Evolutionary conservation across 2,329 filamentous ascomycete genomes (phyloP), one percentile per base, ranked within the genome.

Genomic region (Neobulgaria alba): DNA sequence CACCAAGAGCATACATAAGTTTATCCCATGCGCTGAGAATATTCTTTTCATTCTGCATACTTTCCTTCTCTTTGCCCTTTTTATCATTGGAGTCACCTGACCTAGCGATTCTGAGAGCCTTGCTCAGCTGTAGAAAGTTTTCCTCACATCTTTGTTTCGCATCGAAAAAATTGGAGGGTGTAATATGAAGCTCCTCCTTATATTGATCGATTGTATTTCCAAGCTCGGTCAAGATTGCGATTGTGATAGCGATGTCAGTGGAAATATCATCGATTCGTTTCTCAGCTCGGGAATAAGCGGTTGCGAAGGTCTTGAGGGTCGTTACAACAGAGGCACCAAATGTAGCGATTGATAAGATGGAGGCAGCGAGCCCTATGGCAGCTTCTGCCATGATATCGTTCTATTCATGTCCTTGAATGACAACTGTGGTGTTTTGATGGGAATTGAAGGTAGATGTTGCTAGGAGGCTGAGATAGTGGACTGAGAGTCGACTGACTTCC

Each of bases 21-120:
- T 32, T 26, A 18, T 21, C 35, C 20, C 16, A 34, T 46, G 41
- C 50, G 53, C 32, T 53, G 47, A 19, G 46, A 44, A 21, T 10
- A 10, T 14, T 32, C 21, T 30, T 17, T 12, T 38, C 30, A 10
- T 17, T 15, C 14, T 38, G 29, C n/a, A n/a, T n/a, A n/a, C n/a
- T n/a, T 16, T 14, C 21, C 2, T 19, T 16, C 12, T n/a, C 18
- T 21, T 17, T 20, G 12, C 31, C 23, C 12, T 26, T 26, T 7
- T 26, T 12, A 7, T 12, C 23, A 26, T 26, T 26, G 12, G 7
- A 7, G 12, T 7, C 7, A 7, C 23, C 23, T 26, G 7, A 7
- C 12, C 12, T 26, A 26, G 23, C 23, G 12, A 7, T 26, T 26
- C 12, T 26, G 7, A 26, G 23, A 26, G 23, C 23, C 23, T 26